phyloP scores from a whole-genome alignment of 495 filamentous ascomycete species.

The Penicillium samsonianum region DNA sequence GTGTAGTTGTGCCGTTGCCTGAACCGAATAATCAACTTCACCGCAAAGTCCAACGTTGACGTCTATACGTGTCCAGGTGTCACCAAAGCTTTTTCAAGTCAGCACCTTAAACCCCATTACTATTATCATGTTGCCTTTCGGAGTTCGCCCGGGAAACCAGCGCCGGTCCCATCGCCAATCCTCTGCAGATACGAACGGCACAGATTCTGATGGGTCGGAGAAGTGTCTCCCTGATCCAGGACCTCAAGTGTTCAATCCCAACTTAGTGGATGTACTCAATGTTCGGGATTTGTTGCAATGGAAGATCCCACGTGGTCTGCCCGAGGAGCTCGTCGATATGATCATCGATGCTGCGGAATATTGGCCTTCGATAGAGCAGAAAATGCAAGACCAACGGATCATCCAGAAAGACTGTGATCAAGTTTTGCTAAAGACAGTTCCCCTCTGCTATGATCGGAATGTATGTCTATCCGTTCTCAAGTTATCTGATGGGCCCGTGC shows the following conservation, averaged over 20 bases:
- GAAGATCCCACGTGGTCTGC: constrained; percentile 49
- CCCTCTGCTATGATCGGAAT: constrained; percentile 42
- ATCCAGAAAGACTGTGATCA: constrained; percentile 43
- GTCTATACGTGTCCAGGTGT: not conserved
- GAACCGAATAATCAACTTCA: not conserved
- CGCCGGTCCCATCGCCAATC: not conserved
- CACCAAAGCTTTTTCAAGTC: not conserved
- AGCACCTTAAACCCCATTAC: not conserved
- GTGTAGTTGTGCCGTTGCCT: not conserved
- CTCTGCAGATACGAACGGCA: not conserved
- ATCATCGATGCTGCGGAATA: constrained; percentile 72
- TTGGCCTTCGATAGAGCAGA: constrained; percentile 55
- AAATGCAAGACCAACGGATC: constrained; percentile 28
- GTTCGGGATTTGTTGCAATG: constrained; percentile 38
- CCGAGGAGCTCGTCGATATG: constrained; percentile 64
- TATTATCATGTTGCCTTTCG: constrained; percentile 6
- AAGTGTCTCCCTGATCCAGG: not conserved
- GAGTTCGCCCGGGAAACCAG: not conserved
- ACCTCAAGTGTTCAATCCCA: constrained; percentile 26
- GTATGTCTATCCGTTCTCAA: constrained; percentile 17
- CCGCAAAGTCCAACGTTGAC: not conserved
- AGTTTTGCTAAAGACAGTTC: constrained; percentile 40
- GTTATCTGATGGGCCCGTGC: not conserved
- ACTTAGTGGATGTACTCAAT: constrained; percentile 38
- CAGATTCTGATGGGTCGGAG: not conserved